Percentiles rank a stretch among this genome's conserved stretches.
phyloP scores from a whole-genome alignment of 228 moss, liverwort and hornwort genomes.

The Sphagnum magellanicum region DNA sequence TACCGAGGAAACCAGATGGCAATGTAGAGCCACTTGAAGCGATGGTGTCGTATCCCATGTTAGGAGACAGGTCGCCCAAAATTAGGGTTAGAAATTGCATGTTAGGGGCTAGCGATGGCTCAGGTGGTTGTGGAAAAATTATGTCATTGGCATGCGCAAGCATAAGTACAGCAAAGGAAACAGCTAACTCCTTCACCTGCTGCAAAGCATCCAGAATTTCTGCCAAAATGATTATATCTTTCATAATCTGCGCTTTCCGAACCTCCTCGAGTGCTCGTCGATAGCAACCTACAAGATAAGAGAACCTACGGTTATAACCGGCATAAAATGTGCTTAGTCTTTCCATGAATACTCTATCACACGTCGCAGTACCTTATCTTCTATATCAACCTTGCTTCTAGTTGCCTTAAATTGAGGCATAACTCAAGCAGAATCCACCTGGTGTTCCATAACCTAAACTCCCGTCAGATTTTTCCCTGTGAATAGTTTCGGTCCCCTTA shows the following conservation, averaged over 20 bases:
- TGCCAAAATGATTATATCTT: slow-evolving; percentile 70
- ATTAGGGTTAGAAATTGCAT: slow-evolving; percentile 55
- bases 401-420: slow-evolving; percentile 57
- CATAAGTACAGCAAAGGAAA: slow-evolving; percentile 78
- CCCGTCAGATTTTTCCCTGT: too few species aligned
- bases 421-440: not conserved
- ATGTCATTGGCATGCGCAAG: slow-evolving; percentile 50
- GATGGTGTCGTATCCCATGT: slow-evolving; percentile 54
- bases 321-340: slow-evolving; percentile 33
- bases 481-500: too few species aligned
- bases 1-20: slow-evolving; percentile 73
- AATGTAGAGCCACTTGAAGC: slow-evolving; percentile 37
- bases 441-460: too few species aligned
- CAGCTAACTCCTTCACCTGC: slow-evolving; percentile 77
- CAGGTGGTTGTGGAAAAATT: slow-evolving; percentile 78
- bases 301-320: slow-evolving; percentile 57
- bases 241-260: slow-evolving; percentile 71
- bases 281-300: slow-evolving; percentile 77
- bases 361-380: slow-evolving; percentile 65
- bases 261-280: slow-evolving; percentile 70
- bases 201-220: slow-evolving; percentile 70
- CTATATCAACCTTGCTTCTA: slow-evolving; percentile 57
- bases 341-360: slow-evolving; percentile 92
- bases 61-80: slow-evolving; percentile 64
- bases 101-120: slow-evolving; percentile 23